phyloP scores from a whole-genome alignment of 176 grass and related monocot genomes.

The Aegilops sharonensis region DNA sequence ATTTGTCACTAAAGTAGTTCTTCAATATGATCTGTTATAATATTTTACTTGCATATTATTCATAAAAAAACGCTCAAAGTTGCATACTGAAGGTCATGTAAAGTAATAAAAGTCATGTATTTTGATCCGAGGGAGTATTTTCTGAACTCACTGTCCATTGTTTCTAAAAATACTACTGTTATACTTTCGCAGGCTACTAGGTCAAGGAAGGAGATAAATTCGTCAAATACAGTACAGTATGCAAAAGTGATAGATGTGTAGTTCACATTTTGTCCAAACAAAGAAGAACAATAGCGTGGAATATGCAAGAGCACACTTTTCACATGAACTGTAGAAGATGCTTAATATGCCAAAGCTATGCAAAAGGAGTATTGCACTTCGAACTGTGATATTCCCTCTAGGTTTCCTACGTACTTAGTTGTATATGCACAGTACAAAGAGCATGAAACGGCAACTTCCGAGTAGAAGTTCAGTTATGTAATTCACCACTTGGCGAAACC shows the following conservation, averaged over 20 bases:
- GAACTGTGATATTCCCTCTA: neutral
- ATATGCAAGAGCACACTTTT: neutral
- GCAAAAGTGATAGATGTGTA: slow-evolving; percentile 29
- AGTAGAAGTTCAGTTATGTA: too few species aligned
- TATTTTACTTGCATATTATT: neutral
- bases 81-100: neutral
- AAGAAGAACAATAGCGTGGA: neutral
- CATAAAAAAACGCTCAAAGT: neutral
- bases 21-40: neutral
- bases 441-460: too few species aligned
- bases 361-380: neutral
- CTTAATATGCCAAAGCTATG: neutral
- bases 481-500: too few species aligned
- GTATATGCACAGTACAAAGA: neutral
- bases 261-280: neutral
- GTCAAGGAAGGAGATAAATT: slow-evolving; percentile 9
- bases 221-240: slow-evolving; percentile 6
- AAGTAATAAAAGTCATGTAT: neutral
- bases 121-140: neutral
- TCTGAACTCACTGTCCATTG: neutral
- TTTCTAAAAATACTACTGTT: neutral
- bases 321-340: neutral
- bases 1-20: neutral
- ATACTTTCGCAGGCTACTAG: slow-evolving; percentile 1
- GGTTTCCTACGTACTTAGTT: neutral